phyloP scores from a whole-genome alignment of 2,329 filamentous ascomycete species.

The Dendryphion nanum region DNA sequence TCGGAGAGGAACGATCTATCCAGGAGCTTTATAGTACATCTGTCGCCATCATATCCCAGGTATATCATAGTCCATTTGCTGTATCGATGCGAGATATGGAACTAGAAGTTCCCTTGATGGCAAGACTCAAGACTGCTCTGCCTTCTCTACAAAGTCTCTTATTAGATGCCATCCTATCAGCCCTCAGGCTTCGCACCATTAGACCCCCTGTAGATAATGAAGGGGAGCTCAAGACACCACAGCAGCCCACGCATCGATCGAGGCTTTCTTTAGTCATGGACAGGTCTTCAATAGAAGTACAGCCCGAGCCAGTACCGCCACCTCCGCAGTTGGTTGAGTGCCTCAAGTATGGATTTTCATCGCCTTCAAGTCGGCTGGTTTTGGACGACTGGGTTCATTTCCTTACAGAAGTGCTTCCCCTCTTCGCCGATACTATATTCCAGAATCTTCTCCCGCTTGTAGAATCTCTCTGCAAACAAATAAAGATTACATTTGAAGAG shows the following conservation, averaged over 20 bases:
- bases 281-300: conserved; percentile 29
- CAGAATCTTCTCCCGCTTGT: conserved; percentile 88
- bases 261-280: conserved; percentile 29
- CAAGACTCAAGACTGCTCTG: conserved; percentile 57
- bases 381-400: conserved; percentile 92
- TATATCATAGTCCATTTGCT: conserved; percentile 64
- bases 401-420: conserved; percentile 75
- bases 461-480: conserved; percentile 80
- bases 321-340: conserved; percentile 79
- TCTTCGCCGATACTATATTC: conserved; percentile 83
- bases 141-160: conserved; percentile 74
- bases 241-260: conserved; percentile 23
- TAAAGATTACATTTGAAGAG: conserved; percentile 68
- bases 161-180: conserved; percentile 73
- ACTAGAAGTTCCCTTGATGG: conserved; percentile 69
- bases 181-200: conserved; percentile 61
- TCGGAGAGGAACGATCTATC: conserved; percentile 43
- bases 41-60: conserved; percentile 62
- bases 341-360: conserved; percentile 76
- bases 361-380: conserved; percentile 69
- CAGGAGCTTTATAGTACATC: conserved; percentile 69
- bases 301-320: conserved; percentile 43
- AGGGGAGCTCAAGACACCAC: conserved; percentile 19
- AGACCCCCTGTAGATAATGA: conserved; percentile 17
- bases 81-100: conserved; percentile 60